phyloP scores from a whole-genome alignment of 345 rosid genomes.

The Eucalyptus sp. region DNA sequence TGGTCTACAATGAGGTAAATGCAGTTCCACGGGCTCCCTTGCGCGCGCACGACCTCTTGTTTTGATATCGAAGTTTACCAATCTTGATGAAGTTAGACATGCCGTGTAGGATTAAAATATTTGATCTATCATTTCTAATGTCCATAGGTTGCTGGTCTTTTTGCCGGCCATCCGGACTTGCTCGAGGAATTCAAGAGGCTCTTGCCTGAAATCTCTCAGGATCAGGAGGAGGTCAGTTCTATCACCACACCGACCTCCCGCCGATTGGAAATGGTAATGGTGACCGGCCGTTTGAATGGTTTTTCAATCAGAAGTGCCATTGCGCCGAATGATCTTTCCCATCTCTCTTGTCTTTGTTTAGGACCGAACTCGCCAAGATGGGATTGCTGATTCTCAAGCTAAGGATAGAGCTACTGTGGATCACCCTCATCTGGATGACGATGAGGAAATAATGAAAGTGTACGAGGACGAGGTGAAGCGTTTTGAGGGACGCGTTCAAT shows the following conservation, averaged over 20 bases:
- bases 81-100: background rate
- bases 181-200: background rate
- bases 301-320: background rate
- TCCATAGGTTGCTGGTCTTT: background rate
- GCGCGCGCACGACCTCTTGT: background rate
- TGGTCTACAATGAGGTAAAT: background rate
- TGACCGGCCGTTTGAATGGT: background rate
- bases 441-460: background rate
- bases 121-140: background rate
- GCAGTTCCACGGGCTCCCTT: background rate
- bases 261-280: background rate
- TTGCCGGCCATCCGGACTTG: background rate
- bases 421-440: background rate
- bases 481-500: background rate
- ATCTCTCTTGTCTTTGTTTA: background rate
- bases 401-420: background rate
- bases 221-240: background rate
- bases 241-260: background rate
- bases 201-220: background rate
- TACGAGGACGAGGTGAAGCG: background rate
- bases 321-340: background rate
- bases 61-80: background rate
- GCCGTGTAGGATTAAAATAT: background rate
- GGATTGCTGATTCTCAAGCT: background rate
- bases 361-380: background rate